Conservation (phyloP, 2,329 filamentous ascomycete species). For the Apiospora hydei region DNA sequence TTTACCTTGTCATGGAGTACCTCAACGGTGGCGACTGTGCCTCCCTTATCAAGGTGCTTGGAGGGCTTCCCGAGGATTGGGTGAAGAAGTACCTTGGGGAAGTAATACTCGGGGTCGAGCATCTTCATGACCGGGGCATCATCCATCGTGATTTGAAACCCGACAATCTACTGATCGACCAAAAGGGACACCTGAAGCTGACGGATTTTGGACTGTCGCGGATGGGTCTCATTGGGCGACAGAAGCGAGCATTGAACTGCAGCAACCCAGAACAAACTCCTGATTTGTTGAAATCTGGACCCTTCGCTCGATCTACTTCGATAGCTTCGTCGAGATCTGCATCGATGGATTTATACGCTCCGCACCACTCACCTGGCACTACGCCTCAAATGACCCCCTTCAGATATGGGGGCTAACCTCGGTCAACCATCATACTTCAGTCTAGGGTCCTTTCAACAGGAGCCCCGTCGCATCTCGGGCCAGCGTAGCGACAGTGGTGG, state of each 20-base stretch:
- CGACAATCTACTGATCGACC: slow-evolving; percentile 95
- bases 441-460: slow-evolving; percentile 63
- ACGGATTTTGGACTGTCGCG: slow-evolving; percentile 97
- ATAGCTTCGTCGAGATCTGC: slow-evolving; percentile 90
- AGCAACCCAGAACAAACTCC: slow-evolving; percentile 82
- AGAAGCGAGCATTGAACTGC: slow-evolving; percentile 88
- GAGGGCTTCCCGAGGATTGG: slow-evolving; percentile 94
- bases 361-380: slow-evolving; percentile 75
- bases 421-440: slow-evolving; percentile 94
- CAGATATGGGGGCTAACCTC: slow-evolving; percentile 67
- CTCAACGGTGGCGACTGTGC: slow-evolving; percentile 97
- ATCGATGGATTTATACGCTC: slow-evolving; percentile 86
- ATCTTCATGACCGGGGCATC: slow-evolving; percentile 92
- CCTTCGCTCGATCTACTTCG: slow-evolving; percentile 85
- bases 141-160: slow-evolving; percentile 97
- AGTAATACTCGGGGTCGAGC: slow-evolving; percentile 95
- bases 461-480: slow-evolving; percentile 75
- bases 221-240: slow-evolving; percentile 95
- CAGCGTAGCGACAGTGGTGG: slow-evolving; percentile 92
- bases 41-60: slow-evolving; percentile 92
- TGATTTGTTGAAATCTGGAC: slow-evolving; percentile 90
- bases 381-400: slow-evolving; percentile 88
- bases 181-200: slow-evolving; percentile 93
- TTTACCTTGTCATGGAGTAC: slow-evolving; percentile 99
- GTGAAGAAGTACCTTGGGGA: slow-evolving; percentile 97